Base-by-base conservation (phyloP, 257 asterid species). In the Petunia axillaris region DNA sequence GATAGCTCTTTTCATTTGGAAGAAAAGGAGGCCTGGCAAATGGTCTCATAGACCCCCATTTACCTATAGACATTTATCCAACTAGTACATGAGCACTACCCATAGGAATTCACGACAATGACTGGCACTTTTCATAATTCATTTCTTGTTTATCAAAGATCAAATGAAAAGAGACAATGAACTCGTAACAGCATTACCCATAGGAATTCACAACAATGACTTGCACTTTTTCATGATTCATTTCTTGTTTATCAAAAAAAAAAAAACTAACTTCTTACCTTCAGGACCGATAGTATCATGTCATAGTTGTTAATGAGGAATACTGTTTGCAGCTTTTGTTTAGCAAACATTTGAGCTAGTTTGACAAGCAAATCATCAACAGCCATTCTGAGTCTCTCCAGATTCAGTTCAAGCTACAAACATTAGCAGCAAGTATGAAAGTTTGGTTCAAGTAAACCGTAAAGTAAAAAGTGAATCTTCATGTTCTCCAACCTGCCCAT, bases 321-420 rank as follows among this genome's bases (percentile, higher is more conserved):
- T 55, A 96, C 94, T 8, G 94, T 96, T 87, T 92, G 95, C 82
- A 81, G 87, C 93, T 94, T 96, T 15, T 89, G 90, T 83, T 91
- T 96, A 79, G 88, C 85, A 84, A 96, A 96, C 81, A 87, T 84
- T 78, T 85, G 94, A 83, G 98, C 94, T 10, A 96, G 98, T 89
- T 96, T 94, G 85, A 89, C 90, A 81, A 96, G 93, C 90, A 94
- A 87, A 87, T 92, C 98, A 84, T 96, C 98, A 66, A 93, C 82
- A 64, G 98, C 97, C 99, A 96, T 96, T 83, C 97, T 91, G 78
- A 96, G 84, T 87, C 99, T 88, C 84, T 96, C 99, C 89, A 94
- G 87, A 89, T 96, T 96, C 86, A 94, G 94, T 41, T 96, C 98
- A 81, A 92, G 93, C 99, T 94, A 96, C 79, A 70, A 84, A 83